Evolutionary conservation across 2,329 filamentous ascomycete species (phyloP).

Genomic region (Elsinoe perseae): DNA sequence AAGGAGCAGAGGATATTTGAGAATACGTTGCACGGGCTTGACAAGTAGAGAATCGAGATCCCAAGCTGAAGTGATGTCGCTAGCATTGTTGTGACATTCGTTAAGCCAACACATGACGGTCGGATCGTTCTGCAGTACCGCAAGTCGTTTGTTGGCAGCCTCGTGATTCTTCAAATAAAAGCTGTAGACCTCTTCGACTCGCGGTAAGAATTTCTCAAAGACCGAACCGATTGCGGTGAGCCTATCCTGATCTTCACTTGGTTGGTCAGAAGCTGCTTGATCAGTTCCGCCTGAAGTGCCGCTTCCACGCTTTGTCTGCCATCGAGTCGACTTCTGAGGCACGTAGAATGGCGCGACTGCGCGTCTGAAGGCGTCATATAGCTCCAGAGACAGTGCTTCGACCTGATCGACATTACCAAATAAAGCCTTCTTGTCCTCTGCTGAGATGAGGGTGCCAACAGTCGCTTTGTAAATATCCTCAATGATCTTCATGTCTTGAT

Average conservation of each 20-base stretch:
- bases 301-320: constrained; percentile 45
- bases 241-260: constrained; percentile 49
- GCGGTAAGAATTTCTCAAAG: constrained; percentile 48
- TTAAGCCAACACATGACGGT: constrained; percentile 72
- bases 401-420: constrained; percentile 92
- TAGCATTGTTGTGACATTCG: constrained; percentile 86
- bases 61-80: constrained; percentile 90
- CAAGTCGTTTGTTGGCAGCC: constrained; percentile 54
- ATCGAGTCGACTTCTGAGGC: constrained; percentile 50
- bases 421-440: constrained; percentile 77
- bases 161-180: constrained; percentile 59
- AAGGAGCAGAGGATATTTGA: constrained; percentile 86
- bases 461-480: constrained; percentile 98
- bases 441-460: constrained; percentile 63
- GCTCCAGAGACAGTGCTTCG: constrained; percentile 72
- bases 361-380: constrained; percentile 72
- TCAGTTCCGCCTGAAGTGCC: constrained; percentile 37
- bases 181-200: constrained; percentile 58
- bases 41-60: constrained; percentile 92
- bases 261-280: constrained; percentile 20
- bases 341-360: constrained; percentile 73
- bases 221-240: constrained; percentile 52
- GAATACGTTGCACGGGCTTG: constrained; percentile 89
- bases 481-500: constrained; percentile 93
- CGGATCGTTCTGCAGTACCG: constrained; percentile 48